These are phyloP conservation scores for Lactarius psammicola DNA, from an alignment of 768 basidiomycete species.

Conservation along the genomic window DNA sequence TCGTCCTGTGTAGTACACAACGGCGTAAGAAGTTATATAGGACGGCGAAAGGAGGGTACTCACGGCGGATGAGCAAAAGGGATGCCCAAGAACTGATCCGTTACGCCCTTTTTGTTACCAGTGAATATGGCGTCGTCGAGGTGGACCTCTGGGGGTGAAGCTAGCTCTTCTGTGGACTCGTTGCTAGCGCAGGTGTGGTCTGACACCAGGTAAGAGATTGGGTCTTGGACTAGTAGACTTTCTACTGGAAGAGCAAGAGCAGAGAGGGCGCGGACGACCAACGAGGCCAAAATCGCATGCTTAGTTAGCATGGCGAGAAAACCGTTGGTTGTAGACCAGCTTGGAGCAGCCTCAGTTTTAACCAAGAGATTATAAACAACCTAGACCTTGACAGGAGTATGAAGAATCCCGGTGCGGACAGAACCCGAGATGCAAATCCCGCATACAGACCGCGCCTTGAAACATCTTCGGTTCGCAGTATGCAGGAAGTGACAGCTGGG, in stretches of 20 bases:
- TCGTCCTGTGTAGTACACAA: slow-evolving; percentile 31
- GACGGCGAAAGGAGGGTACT: slow-evolving; percentile 12
- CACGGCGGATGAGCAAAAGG: slow-evolving; percentile 44
- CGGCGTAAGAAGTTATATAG: too few relatives aligned
- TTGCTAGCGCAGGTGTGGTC: neutral
- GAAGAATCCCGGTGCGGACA: neutral
- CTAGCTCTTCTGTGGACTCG: neutral
- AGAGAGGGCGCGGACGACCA: slow-evolving; percentile 12
- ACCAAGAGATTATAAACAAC: slow-evolving; percentile 7
- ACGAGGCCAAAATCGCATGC: slow-evolving; percentile 4
- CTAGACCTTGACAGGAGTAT: neutral
- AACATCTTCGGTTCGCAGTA: neutral
- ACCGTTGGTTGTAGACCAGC: neutral
- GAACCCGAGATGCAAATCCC: neutral
- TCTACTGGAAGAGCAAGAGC: slow-evolving; percentile 13
- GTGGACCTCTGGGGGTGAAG: slow-evolving; percentile 23
- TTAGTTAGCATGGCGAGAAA: slow-evolving; percentile 7
- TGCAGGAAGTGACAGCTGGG: neutral
- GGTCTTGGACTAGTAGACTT: slow-evolving; percentile 5
- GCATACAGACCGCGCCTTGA: too few relatives aligned
- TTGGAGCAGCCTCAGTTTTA: neutral
- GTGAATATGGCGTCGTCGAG: slow-evolving; percentile 36
- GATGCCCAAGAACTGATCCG: slow-evolving; percentile 41
- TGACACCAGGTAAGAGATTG: neutral
- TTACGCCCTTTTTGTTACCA: slow-evolving; percentile 31